Percentiles rank a stretch among this genome's conserved stretches.
Evolutionary conservation across 2,329 filamentous ascomycete genomes (phyloP).

Genomic region (Claviceps sp.): DNA sequence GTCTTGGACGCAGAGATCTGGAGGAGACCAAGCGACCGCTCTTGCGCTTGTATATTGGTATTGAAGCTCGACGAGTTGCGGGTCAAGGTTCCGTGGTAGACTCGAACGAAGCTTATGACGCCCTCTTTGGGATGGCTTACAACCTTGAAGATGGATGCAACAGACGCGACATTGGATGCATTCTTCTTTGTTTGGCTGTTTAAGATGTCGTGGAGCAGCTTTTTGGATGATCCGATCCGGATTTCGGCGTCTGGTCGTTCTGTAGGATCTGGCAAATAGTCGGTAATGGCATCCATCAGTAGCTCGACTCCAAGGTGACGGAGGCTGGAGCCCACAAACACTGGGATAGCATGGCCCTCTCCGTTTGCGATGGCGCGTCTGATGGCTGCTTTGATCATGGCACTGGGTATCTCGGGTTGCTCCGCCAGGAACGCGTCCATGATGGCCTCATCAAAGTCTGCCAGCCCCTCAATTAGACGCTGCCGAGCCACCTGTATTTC

Average conservation of each 20-base stretch:
- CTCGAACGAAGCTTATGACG: slow-evolving; percentile 79
- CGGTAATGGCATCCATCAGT: slow-evolving; percentile 74
- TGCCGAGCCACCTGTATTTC: slow-evolving; percentile 67
- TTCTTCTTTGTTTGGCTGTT: slow-evolving; percentile 23
- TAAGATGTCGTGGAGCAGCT: slow-evolving; percentile 25
- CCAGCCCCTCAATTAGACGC: slow-evolving; percentile 69
- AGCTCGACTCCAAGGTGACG: slow-evolving; percentile 90
- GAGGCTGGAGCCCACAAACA: slow-evolving; percentile 88
- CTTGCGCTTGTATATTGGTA: slow-evolving; percentile 66
- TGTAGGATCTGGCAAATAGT: slow-evolving; percentile 71
- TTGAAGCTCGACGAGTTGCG: slow-evolving; percentile 73
- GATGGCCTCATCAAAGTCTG: slow-evolving; percentile 76
- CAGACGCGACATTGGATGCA: slow-evolving; percentile 25
- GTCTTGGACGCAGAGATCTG: slow-evolving; percentile 86
- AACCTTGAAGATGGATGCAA: slow-evolving; percentile 81
- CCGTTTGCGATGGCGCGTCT: slow-evolving; percentile 56
- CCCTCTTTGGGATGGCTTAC: slow-evolving; percentile 78
- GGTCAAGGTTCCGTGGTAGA: slow-evolving; percentile 73
- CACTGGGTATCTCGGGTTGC: slow-evolving; percentile 57
- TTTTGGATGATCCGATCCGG: slow-evolving; percentile 45
- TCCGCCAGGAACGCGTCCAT: slow-evolving; percentile 73
- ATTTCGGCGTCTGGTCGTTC: slow-evolving; percentile 73
- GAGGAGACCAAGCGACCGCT: slow-evolving; percentile 67
- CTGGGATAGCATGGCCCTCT: slow-evolving; percentile 62
- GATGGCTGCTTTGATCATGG: slow-evolving; percentile 59